A percentile compares a stretch with the other conserved stretches of the same genome.
Conservation (phyloP, 768 basidiomycete species). For the Calocybe cyanea region DNA sequence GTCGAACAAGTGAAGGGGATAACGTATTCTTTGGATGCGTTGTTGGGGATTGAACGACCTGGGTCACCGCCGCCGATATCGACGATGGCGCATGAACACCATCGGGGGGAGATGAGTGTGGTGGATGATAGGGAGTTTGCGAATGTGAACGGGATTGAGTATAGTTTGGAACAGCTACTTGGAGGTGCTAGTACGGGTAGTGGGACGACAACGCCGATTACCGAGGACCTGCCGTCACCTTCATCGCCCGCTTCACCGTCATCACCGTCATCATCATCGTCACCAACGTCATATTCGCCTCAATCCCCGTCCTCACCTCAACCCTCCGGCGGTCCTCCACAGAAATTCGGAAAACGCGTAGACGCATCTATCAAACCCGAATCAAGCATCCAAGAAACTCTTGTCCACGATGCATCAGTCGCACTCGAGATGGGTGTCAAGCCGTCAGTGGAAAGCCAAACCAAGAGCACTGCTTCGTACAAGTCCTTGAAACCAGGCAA, state of each 20-base stretch:
- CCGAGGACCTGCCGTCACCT: neutral
- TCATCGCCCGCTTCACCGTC: too few species aligned
- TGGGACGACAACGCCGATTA: conserved; percentile 33
- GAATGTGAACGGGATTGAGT: conserved; percentile 94
- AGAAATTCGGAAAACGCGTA: conserved; percentile 63
- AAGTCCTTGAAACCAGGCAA: conserved; percentile 68
- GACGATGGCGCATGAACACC: conserved; percentile 33
- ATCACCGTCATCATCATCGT: too few species aligned
- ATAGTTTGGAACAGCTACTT: conserved; percentile 87
- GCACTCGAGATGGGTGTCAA: conserved; percentile 67
- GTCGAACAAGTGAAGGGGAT: conserved; percentile 98
- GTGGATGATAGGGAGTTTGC: conserved; percentile 91
- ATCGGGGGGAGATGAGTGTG: conserved; percentile 48
- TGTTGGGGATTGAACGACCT: conserved; percentile 74
- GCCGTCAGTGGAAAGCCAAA: conserved; percentile 24
- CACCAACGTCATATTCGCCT: too few species aligned
- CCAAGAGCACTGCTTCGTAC: conserved; percentile 34
- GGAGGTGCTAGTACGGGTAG: conserved; percentile 34
- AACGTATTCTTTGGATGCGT: conserved; percentile 91
- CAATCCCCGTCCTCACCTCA: conserved; percentile 24
- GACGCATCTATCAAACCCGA: conserved; percentile 70
- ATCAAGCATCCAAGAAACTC: conserved; percentile 46
- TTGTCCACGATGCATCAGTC: conserved; percentile 68
- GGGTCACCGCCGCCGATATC: conserved; percentile 39
- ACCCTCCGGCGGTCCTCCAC: conserved; percentile 26